Evolutionary conservation across 805 yeast species (phyloP).

Genomic region (Metschnikowia reukaufii): DNA sequence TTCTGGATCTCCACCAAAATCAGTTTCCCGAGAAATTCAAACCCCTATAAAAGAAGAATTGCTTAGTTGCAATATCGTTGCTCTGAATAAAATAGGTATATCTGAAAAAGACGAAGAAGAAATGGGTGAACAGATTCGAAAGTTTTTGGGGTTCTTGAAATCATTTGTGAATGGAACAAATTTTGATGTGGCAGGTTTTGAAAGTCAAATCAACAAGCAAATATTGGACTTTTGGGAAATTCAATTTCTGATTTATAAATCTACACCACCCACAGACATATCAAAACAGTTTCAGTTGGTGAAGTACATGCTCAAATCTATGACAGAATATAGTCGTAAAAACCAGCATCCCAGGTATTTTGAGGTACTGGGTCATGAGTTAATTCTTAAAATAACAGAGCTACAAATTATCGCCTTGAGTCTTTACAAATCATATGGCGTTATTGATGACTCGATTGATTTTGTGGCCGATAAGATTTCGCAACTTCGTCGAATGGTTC

Average conservation of each 20-base stretch:
- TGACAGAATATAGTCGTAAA: neutral
- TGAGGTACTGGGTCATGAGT: neutral
- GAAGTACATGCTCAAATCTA: neutral
- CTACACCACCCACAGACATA: no score
- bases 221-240: no score
- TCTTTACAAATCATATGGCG: neutral
- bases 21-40: no score
- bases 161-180: neutral
- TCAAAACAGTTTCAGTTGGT: neutral
- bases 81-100: constrained; percentile 29
- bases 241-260: no score
- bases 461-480: neutral
- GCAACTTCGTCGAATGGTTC: neutral
- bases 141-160: neutral
- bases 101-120: neutral
- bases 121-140: no score
- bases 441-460: neutral
- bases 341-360: neutral
- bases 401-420: neutral
- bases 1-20: no score
- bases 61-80: no score
- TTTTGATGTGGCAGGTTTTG: no score
- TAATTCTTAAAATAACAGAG: neutral
- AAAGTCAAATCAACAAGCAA: no score
- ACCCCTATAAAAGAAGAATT: no score